Evolutionary conservation across 768 basidiomycete genomes (phyloP).

Genomic region (Chalciporus pseudorubinellus): DNA sequence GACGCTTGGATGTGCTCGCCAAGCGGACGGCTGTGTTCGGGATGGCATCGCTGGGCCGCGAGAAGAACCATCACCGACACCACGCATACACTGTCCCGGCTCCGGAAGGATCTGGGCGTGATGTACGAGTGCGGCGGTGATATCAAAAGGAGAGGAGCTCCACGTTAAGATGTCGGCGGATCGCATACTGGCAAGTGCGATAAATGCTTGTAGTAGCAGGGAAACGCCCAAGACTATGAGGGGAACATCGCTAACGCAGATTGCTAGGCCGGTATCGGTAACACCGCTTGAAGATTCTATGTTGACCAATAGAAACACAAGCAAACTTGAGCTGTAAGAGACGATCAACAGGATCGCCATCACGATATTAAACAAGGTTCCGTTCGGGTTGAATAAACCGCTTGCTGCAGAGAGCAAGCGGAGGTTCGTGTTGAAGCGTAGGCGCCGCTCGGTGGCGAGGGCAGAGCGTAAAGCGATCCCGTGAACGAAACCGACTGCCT

Average conservation of each 20-base stretch:
- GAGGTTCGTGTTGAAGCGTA: constrained; percentile 31
- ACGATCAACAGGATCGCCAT: constrained; percentile 30
- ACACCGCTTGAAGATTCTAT: constrained; percentile 15
- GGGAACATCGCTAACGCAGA: constrained; percentile 26
- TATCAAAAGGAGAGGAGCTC: constrained; percentile 33
- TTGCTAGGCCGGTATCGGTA: not conserved
- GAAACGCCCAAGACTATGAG: constrained; percentile 27
- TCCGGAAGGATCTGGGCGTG: constrained; percentile 21
- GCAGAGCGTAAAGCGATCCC: constrained; percentile 27
- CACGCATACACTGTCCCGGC: constrained; percentile 26
- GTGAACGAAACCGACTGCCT: constrained; percentile 30
- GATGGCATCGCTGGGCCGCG: constrained; percentile 15
- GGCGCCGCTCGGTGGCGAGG: constrained; percentile 22
- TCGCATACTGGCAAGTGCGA: constrained; percentile 24
- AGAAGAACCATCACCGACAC: constrained; percentile 9
- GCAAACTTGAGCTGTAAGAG: constrained; percentile 28
- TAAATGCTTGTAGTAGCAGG: constrained; percentile 22
- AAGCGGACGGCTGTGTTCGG: constrained; percentile 25
- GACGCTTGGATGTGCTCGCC: constrained; percentile 26
- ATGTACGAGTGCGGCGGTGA: constrained; percentile 30
- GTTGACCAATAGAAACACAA: constrained; percentile 19
- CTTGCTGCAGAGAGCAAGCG: constrained; percentile 25
- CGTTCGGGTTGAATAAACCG: constrained; percentile 23
- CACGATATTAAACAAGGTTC: constrained; percentile 17
- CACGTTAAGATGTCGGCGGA: constrained; percentile 28